Percentiles rank a stretch among this genome's conserved stretches.
phyloP scores from a whole-genome alignment of 495 filamentous ascomycete genomes.

The Aspergillus asperescens region DNA sequence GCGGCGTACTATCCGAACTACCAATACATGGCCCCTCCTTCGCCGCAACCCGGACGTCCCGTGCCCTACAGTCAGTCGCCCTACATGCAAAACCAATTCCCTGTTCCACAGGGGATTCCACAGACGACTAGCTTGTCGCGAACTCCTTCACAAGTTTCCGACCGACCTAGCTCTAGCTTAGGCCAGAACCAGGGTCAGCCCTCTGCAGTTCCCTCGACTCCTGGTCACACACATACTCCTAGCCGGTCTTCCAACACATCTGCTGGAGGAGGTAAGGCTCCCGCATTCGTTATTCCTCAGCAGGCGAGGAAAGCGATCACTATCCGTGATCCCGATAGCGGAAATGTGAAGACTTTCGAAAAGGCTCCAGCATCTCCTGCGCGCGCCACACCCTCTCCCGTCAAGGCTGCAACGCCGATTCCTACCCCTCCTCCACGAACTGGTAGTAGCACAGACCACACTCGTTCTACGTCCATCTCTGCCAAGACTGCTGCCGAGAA shows the following conservation, averaged over 20 bases:
- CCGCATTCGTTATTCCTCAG: constrained; percentile 49
- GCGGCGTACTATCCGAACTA: constrained; percentile 36
- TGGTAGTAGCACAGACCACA: constrained; percentile 51
- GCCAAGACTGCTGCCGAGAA: constrained; percentile 66
- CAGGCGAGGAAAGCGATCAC: constrained; percentile 63
- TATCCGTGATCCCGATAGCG: constrained; percentile 75
- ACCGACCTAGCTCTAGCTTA: constrained; percentile 75
- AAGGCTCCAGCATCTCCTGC: constrained; percentile 53
- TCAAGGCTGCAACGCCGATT: constrained; percentile 60
- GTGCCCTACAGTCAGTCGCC: constrained; percentile 47
- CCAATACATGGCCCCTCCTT: constrained; percentile 47
- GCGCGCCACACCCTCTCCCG: constrained; percentile 50
- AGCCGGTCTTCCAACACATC: constrained; percentile 52
- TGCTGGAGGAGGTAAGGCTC: constrained; percentile 36
- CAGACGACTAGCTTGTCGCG: constrained; percentile 71
- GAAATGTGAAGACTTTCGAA: constrained; percentile 55
- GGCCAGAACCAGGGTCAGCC: constrained; percentile 61
- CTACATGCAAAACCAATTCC: constrained; percentile 48
- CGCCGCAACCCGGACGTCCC: constrained; percentile 48
- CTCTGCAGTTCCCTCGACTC: constrained; percentile 51
- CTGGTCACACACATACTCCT: constrained; percentile 55
- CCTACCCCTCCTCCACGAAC: constrained; percentile 56
- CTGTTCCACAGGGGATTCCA: constrained; percentile 46
- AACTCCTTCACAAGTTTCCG: constrained; percentile 74
- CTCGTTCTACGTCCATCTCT: constrained; percentile 53